These are phyloP conservation scores for Amauroascus verrucosus DNA, from an alignment of 2,329 filamentous ascomycete genomes.

Conservation along the genomic window DNA sequence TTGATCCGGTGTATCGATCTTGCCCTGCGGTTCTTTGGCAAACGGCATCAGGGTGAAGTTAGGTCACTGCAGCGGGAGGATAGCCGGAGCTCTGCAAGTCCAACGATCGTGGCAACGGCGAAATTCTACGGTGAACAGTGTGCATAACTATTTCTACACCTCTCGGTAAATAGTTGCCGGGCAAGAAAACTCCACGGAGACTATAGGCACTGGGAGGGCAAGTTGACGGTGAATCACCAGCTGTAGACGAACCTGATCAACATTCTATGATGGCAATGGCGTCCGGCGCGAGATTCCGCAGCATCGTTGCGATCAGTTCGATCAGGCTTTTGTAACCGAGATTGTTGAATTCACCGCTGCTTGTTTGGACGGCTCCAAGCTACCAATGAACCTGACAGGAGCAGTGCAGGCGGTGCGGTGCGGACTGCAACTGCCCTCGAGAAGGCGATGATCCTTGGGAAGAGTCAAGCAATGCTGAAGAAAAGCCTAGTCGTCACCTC, in stretches of 20 bases:
- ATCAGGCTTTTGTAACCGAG: slow-evolving; percentile 54
- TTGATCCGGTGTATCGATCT: background rate
- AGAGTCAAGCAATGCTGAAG: slow-evolving; percentile 26
- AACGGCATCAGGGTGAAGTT: slow-evolving; percentile 46
- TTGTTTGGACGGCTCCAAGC: slow-evolving; percentile 42
- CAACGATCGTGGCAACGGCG: slow-evolving; percentile 51
- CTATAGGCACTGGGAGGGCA: slow-evolving; percentile 55
- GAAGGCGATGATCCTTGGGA: slow-evolving; percentile 45
- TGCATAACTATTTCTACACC: slow-evolving; percentile 54
- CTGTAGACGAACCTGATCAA: slow-evolving; percentile 48
- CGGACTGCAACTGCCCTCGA: slow-evolving; percentile 44
- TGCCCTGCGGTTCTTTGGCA: slow-evolving; percentile 35
- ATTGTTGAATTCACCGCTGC: slow-evolving; percentile 53
- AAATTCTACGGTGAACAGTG: slow-evolving; percentile 56
- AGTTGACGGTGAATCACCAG: slow-evolving; percentile 48
- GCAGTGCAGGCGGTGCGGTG: slow-evolving; percentile 49
- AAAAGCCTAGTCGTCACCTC: too few species aligned
- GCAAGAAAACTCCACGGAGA: slow-evolving; percentile 57
- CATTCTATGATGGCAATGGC: slow-evolving; percentile 37
- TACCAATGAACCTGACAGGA: slow-evolving; percentile 42
- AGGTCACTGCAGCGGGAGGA: slow-evolving; percentile 51
- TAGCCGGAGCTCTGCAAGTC: slow-evolving; percentile 48
- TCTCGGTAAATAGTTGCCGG: slow-evolving; percentile 58
- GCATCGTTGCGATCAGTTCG: slow-evolving; percentile 52
- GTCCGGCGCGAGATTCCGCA: slow-evolving; percentile 51